Evolutionary conservation across 352 stramenopile genomes (phyloP).

Genomic region (Pythium plurisporium): DNA sequence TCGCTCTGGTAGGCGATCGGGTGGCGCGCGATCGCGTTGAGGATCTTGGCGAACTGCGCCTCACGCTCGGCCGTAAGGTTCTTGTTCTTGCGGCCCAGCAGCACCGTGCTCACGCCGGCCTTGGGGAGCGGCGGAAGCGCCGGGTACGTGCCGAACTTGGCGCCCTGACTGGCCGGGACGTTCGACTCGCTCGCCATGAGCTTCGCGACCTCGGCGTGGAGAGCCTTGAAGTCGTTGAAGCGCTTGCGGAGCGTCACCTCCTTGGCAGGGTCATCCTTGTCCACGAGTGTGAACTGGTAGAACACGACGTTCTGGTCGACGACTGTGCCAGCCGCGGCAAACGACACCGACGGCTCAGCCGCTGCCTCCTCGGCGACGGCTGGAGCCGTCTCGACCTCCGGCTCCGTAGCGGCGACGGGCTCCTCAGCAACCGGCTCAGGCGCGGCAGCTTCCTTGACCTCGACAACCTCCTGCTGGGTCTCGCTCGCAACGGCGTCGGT

Average conservation of each 20-base stretch:
- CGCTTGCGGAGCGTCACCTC: slow-evolving; percentile 56
- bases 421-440: slow-evolving; percentile 9
- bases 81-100: slow-evolving; percentile 42
- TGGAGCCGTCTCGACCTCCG: slow-evolving; percentile 15
- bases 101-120: slow-evolving; percentile 33
- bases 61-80: slow-evolving; percentile 57
- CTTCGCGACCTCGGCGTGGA: slow-evolving; percentile 44
- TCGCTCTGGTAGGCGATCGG: slow-evolving; percentile 45
- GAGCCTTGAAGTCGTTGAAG: slow-evolving; percentile 73
- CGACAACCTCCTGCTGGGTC: slow-evolving; percentile 14
- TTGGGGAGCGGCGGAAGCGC: slow-evolving; percentile 51
- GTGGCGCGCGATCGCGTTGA: slow-evolving; percentile 58
- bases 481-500: slow-evolving; percentile 14
- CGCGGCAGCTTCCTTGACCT: slow-evolving; percentile 1
- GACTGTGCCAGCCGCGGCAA: slow-evolving; percentile 36
- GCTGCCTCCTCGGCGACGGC: slow-evolving; percentile 15
- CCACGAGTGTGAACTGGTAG: slow-evolving; percentile 55
- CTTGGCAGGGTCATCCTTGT: slow-evolving; percentile 36
- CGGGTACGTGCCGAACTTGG: slow-evolving; percentile 60
- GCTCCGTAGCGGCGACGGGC: slow-evolving; percentile 8
- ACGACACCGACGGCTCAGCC: slow-evolving; percentile 30
- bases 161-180: slow-evolving; percentile 32
- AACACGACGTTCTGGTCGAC: slow-evolving; percentile 51
- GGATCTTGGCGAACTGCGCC: slow-evolving; percentile 51
- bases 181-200: slow-evolving; percentile 59